These are phyloP conservation scores for Solanum chilense DNA, from an alignment of 257 asterid genomes.

Conservation along the genomic window DNA sequence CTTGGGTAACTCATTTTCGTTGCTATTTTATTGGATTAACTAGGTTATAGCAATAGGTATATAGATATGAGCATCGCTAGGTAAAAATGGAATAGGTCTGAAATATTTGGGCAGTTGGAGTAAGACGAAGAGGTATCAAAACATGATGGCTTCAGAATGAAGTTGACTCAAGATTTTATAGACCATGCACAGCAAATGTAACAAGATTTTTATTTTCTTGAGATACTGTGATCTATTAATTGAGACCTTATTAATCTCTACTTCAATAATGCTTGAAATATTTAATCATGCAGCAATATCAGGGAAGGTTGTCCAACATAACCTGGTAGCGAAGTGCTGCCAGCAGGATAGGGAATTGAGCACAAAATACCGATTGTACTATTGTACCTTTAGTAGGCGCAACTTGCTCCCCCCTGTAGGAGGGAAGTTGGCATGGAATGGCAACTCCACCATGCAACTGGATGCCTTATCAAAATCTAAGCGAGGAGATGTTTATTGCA, in stretches of 20 bases:
- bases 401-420: conserved; percentile 47
- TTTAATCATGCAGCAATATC: conserved; percentile 88
- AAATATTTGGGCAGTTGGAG: neutral
- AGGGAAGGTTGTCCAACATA: conserved; percentile 88
- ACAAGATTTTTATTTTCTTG: neutral
- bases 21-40: neutral
- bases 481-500: conserved; percentile 73
- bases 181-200: neutral
- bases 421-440: conserved; percentile 75
- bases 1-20: neutral
- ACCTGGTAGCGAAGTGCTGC: conserved; percentile 91
- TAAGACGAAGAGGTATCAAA: neutral
- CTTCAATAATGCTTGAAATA: conserved; percentile 37
- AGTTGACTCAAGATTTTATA: neutral
- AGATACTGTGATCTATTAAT: conserved; percentile 3
- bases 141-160: neutral
- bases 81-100: neutral
- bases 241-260: conserved; percentile 19
- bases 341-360: conserved; percentile 84
- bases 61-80: neutral
- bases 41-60: neutral
- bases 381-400: conserved; percentile 52
- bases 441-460: conserved; percentile 62
- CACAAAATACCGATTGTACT: conserved; percentile 49
- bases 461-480: conserved; percentile 50